A percentile compares a stretch with the other conserved stretches of the same genome.
Conservation (phyloP, 805 yeast species). For the Komagataella pastoris region DNA sequence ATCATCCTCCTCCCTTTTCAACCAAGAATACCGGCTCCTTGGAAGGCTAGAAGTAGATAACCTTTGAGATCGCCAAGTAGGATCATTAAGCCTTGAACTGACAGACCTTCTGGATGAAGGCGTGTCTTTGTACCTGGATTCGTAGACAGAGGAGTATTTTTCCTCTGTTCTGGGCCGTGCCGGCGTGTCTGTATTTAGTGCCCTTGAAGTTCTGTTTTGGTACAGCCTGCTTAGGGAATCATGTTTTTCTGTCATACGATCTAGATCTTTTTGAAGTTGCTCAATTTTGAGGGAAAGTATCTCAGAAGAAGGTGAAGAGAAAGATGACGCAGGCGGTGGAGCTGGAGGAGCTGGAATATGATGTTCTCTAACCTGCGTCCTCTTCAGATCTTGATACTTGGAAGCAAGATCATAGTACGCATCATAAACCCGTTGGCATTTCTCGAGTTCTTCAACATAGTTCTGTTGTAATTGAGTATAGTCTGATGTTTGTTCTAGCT, state of each 20-base stretch:
- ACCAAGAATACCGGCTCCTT: background rate
- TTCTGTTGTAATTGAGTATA: slow-evolving; percentile 15
- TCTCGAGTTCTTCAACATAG: slow-evolving; percentile 17
- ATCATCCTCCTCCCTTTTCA: background rate
- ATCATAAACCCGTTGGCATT: slow-evolving; percentile 16
- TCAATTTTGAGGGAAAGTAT: background rate
- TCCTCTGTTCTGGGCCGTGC: background rate
- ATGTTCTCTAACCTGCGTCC: background rate
- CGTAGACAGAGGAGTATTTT: background rate
- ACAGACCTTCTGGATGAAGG: background rate
- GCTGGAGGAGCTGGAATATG: background rate
- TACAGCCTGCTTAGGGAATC: background rate
- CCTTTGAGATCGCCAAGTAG: background rate
- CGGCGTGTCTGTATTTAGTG: background rate
- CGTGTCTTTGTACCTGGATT: background rate
- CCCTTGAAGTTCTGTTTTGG: background rate
- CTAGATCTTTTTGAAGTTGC: background rate
- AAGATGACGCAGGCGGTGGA: background rate
- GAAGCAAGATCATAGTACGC: slow-evolving; percentile 18
- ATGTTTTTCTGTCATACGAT: background rate
- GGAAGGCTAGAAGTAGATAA: background rate
- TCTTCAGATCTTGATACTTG: slow-evolving; percentile 10
- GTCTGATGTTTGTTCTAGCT: slow-evolving; percentile 1
- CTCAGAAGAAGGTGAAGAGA: background rate
- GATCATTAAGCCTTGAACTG: background rate